phyloP scores from a whole-genome alignment of 495 filamentous ascomycete species.

The Niebla homalea region DNA sequence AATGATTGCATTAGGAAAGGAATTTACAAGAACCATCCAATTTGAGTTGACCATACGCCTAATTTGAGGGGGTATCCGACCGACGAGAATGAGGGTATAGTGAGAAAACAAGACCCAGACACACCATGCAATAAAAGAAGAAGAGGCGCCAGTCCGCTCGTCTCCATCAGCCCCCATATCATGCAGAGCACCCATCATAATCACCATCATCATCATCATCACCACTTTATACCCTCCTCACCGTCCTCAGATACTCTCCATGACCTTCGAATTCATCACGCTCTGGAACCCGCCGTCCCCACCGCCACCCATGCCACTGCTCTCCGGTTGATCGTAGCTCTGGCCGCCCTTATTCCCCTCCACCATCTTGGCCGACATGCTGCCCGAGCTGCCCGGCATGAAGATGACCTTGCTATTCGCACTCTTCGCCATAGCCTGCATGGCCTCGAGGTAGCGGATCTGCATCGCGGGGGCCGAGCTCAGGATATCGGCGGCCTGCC shows the following conservation, averaged over 20 bases:
- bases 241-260: conserved; percentile 62
- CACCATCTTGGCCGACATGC: conserved; percentile 33
- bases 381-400: conserved; percentile 44
- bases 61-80: no score
- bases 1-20: no score
- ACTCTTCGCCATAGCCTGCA: conserved; percentile 96
- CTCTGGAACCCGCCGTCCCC: conserved; percentile 60
- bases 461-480: conserved; percentile 94
- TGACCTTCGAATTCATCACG: conserved; percentile 70
- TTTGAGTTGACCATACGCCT: no score
- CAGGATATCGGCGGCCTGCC: conserved; percentile 92
- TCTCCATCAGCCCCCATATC: background rate
- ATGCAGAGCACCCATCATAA: background rate
- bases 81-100: no score
- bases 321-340: conserved; percentile 26
- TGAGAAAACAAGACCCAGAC: no score
- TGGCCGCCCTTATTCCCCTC: conserved; percentile 44
- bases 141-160: no score
- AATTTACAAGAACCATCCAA: no score
- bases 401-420: conserved; percentile 97
- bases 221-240: background rate
- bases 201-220: background rate
- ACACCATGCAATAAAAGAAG: no score
- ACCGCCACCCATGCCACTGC: conserved; percentile 28
- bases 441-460: conserved; percentile 96